Evolutionary conservation across 495 filamentous ascomycete genomes (phyloP).

Genomic region (Xylaria intraflava): DNA sequence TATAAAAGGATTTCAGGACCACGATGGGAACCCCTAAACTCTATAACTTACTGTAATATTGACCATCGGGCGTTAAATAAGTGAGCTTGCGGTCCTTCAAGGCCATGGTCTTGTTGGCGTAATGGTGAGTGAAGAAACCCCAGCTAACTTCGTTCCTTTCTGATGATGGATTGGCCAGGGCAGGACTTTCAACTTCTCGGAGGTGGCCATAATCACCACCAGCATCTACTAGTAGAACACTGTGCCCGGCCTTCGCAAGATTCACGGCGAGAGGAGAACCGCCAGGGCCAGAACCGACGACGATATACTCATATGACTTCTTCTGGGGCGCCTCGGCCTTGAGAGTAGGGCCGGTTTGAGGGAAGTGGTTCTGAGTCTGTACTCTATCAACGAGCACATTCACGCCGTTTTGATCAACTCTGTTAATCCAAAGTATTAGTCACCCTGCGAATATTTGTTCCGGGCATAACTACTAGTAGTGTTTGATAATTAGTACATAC

Average conservation of each 20-base stretch:
- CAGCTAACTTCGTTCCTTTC: constrained; percentile 35
- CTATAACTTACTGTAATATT: constrained; percentile 31
- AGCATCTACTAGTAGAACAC: constrained; percentile 20
- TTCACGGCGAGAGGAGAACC: constrained; percentile 57
- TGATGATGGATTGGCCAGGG: constrained; percentile 50
- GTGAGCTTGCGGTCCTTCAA: constrained; percentile 38
- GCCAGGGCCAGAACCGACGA: constrained; percentile 59
- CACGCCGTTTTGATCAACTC: constrained; percentile 2
- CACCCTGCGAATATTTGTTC: no score
- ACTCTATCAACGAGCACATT: constrained; percentile 9
- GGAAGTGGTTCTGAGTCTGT: constrained; percentile 10
- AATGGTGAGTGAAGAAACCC: constrained; percentile 42
- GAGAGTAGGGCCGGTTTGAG: constrained; percentile 5
- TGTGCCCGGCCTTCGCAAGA: constrained; percentile 53
- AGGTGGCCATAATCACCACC: constrained; percentile 20
- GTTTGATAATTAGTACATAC: not conserved
- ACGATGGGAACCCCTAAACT: not conserved
- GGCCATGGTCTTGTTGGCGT: constrained; percentile 28
- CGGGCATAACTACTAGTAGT: not conserved
- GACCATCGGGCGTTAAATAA: constrained; percentile 29
- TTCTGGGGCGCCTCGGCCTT: constrained; percentile 5
- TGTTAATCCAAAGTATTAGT: not conserved
- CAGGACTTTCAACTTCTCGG: constrained; percentile 18
- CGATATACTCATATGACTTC: constrained; percentile 56
- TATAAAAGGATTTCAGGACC: constrained; percentile 9